phyloP scores from a whole-genome alignment of 2,329 filamentous ascomycete species.

The Cladophialophora yegresii region DNA sequence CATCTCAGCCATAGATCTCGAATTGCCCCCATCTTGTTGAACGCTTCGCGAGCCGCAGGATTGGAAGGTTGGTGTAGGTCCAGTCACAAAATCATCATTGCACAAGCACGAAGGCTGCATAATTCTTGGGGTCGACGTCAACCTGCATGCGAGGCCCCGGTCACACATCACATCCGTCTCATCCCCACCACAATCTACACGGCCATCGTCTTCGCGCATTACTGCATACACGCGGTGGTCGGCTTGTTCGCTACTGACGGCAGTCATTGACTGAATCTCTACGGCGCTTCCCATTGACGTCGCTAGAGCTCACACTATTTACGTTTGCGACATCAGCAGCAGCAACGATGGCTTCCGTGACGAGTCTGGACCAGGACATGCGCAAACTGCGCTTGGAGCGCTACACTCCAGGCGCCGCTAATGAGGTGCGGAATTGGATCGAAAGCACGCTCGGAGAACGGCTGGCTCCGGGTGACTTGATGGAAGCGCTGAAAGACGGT shows the following conservation, averaged over 20 bases:
- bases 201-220: not conserved
- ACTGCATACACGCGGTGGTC: constrained; percentile 5
- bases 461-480: constrained; percentile 71
- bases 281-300: not conserved
- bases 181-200: constrained; percentile 2
- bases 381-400: constrained; percentile 87
- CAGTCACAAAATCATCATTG: not conserved
- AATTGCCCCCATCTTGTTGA: constrained; percentile 42
- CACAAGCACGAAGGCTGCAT: constrained; percentile 4
- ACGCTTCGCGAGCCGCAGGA: constrained; percentile 24
- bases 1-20: constrained; percentile 62
- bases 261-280: not conserved
- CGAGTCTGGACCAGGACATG: constrained; percentile 92
- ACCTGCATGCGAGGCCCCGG: constrained; percentile 21
- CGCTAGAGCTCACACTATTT: too few species aligned
- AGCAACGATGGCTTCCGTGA: constrained; percentile 79
- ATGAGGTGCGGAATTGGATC: constrained; percentile 83
- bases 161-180: not conserved
- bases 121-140: constrained; percentile 27
- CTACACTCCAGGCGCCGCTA: constrained; percentile 87
- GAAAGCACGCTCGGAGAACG: constrained; percentile 75
- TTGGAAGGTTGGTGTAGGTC: constrained; percentile 7
- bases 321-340: not conserved
- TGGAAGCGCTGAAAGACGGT: constrained; percentile 86
- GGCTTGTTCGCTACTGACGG: not conserved